Percentiles rank a stretch among this genome's conserved stretches.
Conservation (phyloP, 1,284 basidiomycete species). For the Sporisorium scitamineum region DNA sequence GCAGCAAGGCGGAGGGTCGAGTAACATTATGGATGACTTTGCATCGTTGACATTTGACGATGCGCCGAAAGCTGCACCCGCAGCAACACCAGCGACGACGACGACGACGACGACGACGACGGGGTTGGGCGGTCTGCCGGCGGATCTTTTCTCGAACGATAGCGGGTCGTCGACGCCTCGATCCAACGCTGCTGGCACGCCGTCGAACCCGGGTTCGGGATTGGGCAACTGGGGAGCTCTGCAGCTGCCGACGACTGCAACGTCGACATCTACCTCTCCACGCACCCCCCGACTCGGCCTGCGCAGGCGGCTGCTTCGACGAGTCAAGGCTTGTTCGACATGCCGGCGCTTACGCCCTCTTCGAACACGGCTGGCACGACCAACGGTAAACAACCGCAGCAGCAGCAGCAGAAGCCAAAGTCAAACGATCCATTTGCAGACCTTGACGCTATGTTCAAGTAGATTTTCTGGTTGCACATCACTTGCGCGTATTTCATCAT, state of each 20-base stretch:
- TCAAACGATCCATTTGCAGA: conserved; percentile 63
- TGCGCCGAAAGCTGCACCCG: conserved; percentile 10
- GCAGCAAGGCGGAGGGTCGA: neutral
- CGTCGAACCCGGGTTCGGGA: conserved; percentile 31
- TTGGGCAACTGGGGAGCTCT: conserved; percentile 60
- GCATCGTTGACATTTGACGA: conserved; percentile 60
- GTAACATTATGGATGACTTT: conserved; percentile 61
- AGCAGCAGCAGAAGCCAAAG: conserved; percentile 28
- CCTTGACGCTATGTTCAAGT: conserved; percentile 62
- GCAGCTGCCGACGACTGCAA: conserved; percentile 53
- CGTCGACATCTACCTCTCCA: conserved; percentile 38
- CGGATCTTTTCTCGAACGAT: conserved; percentile 42
- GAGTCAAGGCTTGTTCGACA: conserved; percentile 12
- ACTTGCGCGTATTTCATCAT: neutral
- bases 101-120: conserved; percentile 1
- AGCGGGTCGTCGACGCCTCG: conserved; percentile 28
- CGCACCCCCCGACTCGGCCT: conserved; percentile 18
- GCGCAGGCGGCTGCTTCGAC: neutral
- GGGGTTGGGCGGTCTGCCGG: conserved; percentile 35
- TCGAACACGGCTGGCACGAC: neutral
- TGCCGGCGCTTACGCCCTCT: conserved; percentile 30
- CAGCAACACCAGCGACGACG: neutral
- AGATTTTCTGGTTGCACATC: neutral
- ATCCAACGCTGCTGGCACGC: neutral
- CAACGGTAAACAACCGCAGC: conserved; percentile 20